Evolutionary conservation across 805 yeast species (phyloP).

Genomic region (Spathaspora sp.): DNA sequence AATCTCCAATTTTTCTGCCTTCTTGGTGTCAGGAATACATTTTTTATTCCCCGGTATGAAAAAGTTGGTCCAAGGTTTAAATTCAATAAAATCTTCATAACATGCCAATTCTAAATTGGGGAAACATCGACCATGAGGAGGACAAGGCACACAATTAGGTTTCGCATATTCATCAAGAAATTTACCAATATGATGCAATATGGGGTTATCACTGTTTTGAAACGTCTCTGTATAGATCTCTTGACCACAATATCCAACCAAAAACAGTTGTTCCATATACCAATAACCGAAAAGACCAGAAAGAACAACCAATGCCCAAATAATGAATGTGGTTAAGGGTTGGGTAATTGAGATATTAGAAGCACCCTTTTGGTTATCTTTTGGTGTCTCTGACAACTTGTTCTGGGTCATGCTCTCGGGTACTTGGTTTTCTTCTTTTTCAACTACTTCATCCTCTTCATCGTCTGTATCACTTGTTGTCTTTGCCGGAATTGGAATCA

Average conservation of each 20-base stretch:
- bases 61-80: constrained; percentile 59
- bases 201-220: constrained; percentile 22
- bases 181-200: constrained; percentile 36
- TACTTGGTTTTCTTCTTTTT: constrained; percentile 2
- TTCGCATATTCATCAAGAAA: constrained; percentile 42
- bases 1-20: constrained; percentile 61
- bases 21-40: constrained; percentile 74
- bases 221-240: constrained; percentile 47
- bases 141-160: constrained; percentile 76
- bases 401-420: neutral
- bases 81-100: constrained; percentile 57
- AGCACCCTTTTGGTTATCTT: constrained; percentile 14
- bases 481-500: constrained; percentile 2
- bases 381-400: neutral
- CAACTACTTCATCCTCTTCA: constrained; percentile 7
- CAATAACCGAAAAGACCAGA: constrained; percentile 45
- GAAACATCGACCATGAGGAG: constrained; percentile 74
- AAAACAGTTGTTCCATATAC: constrained; percentile 61
- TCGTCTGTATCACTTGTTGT: neutral
- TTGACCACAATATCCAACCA: constrained; percentile 74
- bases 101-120: constrained; percentile 61
- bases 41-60: constrained; percentile 42
- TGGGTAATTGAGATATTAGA: neutral
- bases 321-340: constrained; percentile 11
- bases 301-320: constrained; percentile 33